Evolutionary conservation across 192 early-diverging fungal species (phyloP), one percentile per base, ranked within the genome.

Genomic region (Mortierella claussenii): DNA sequence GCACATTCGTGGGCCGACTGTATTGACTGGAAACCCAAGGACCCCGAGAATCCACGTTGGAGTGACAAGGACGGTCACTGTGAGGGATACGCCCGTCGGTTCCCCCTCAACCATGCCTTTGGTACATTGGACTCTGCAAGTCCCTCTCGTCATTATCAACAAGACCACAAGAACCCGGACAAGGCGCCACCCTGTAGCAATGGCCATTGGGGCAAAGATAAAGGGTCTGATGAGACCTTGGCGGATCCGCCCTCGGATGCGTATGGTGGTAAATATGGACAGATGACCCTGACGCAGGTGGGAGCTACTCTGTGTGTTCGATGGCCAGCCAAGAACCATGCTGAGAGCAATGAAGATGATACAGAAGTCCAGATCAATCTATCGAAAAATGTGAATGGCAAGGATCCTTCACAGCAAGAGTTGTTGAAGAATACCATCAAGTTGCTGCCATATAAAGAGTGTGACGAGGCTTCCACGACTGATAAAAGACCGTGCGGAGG

Each of bases 1-100:
- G 64, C 65, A 45, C 65, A 76, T 52, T 76, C 65, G 3, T 76
- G 73, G 73, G 36, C 40, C 7, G 73, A 55, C 23, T 66, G 73
- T 33, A 34, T 51, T 37, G 53, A 67, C 30, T 76, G 65, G 73
- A 3, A 3, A 1, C 31, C 48, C 44, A 75, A 65, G 0, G 33
- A 55, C 51, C 51, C 51, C 15, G n/a, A 3, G 12, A 34, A 49
- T 12, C 0, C 21, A 11, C 37, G 8, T 7, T 75, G 61, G 62
- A 30, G 45, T 0, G 43, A 20, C n/a, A 48, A 61, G 4, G 58
- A 44, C n/a, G 73, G 73, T 21, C 0, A 45, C 2, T 76, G 65
- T 20, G 3, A 36, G 2, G 73, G 61, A 10, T 62, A 31, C 8
- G 56, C 52, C 13, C 73, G 73, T 18, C 73, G 61, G 0, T 76